Evolutionary conservation across 2,329 filamentous ascomycete genomes (phyloP), one percentile per base, ranked within the genome.

Genomic region (Torrubiellomyces zombiae): DNA sequence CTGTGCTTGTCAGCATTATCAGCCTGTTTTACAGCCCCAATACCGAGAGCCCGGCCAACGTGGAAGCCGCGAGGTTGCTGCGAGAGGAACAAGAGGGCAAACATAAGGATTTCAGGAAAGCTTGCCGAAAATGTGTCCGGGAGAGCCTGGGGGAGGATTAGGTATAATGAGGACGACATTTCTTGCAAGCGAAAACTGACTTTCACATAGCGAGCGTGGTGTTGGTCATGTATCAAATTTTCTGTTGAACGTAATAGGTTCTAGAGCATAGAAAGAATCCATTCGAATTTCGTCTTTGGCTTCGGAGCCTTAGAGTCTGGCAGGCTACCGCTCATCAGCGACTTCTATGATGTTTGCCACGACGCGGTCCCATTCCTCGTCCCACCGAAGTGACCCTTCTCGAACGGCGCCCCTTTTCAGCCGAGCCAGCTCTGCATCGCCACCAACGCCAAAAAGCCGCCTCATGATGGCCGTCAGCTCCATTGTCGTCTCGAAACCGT

Each of bases 1-100:
- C 83, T 13, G 95, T 98, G 33, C 58, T 98, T 23, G 55, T 98
- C 16, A 83, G 74, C 41, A 85, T 92, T 17, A 91, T 98, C 47
- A 89, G 79, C 48, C 75, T 98, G 58, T 72, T 98, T 35, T 75
- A 80, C 34, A 77, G 78, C 43, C 89, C 89, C 24, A 98, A 98
- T 48, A 82, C 92, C 44, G 89, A 95, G 61, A 86, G 77, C 39
- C 82, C 89, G 0, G 89, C 89, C 24, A 95, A 98, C 47, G 72
- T 94, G 15, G 86, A 95, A 56, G 89, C 89, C 3, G 89, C 86
- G 8, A 68, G 78, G 32, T 54, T 94, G 57, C 77, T 89, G 67
- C 68, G 89, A 26, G 81, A 89, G 42, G 80, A 93, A 43, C 53
- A 56, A 29, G 62, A 65, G 33, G 64, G 63, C 9, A 54, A 53